Evolutionary conservation across 73 alveolate species (phyloP), one percentile per base, ranked within the genome.

Genomic region (Paramecium pentaurelia): DNA sequence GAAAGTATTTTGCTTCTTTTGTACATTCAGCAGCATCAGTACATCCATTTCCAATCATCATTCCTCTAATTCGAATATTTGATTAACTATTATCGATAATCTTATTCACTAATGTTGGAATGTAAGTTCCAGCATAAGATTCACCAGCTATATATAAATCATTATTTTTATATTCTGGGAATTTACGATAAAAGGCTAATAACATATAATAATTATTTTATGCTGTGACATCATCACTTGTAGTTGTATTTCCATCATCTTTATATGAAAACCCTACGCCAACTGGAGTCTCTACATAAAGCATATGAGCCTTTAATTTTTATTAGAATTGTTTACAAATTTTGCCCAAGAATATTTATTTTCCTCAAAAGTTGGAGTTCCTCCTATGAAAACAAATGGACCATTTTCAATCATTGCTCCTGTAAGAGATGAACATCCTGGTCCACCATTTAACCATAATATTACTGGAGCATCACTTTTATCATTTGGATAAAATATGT

Each of bases 391-490:
- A 12, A 86, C 83, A 40, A 89, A 95, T 5, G 99, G 99, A 3
- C 99, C 99, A 86, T 93, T 93, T 94, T 97, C 99, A 40, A 92
- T 83, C n/a, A 96, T 47, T 44, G 95, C 95, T n/a, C 98, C 99
- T 20, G 87, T 86, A 93, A 97, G 86, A n/a, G 98, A 93, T 8
- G 99, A 97, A 85, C 99, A 97, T 40, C 99, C 99, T 30, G 99
- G 99, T n/a, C 99, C 99, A n/a, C 99, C 99, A 86, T 97, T 96
- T 89, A 96, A 95, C 97, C 97, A 95, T 54, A 95, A 86, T 32
- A 88, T 58, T 14, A 88, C 64, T 18, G 94, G 94, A 36, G 8
- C 22, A 22, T 18, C 37, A 36, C 37, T 40, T 36, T n/a, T 73
- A 20, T 73, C 60, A 37, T 34, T 37, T 37, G 87, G 87, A 7